Conservation (phyloP, 306 rosid species). For the Quercus cerris region DNA sequence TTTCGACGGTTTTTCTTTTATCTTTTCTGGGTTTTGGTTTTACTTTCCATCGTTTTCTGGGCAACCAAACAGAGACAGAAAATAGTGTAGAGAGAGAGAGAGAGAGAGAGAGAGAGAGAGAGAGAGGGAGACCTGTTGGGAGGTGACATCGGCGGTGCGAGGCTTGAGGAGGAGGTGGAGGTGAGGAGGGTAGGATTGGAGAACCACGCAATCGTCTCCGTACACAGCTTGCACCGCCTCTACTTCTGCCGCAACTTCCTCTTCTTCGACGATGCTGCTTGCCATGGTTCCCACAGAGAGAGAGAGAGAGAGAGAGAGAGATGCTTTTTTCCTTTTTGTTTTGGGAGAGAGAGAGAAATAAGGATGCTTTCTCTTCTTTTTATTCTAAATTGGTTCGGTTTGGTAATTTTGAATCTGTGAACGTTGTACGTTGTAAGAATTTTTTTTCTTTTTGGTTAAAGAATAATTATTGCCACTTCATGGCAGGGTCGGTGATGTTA, state of each 20-base stretch:
- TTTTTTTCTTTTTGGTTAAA: too few relatives aligned
- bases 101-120: too few relatives aligned
- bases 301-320: not conserved
- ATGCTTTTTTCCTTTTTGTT: not conserved
- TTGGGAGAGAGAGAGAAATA: not conserved
- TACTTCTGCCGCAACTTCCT: slow-evolving; percentile 53
- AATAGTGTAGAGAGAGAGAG: too few relatives aligned
- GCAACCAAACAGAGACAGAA: not conserved
- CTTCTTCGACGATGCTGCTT: slow-evolving; percentile 30
- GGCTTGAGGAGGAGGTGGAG: slow-evolving; percentile 69
- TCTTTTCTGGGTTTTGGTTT: not conserved
- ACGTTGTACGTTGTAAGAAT: too few relatives aligned
- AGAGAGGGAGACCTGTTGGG: slow-evolving; percentile 48
- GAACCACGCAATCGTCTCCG: slow-evolving; percentile 53
- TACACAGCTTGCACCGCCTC: slow-evolving; percentile 77
- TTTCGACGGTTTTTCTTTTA: not conserved
- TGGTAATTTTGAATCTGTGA: too few relatives aligned
- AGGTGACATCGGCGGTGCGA: slow-evolving; percentile 80
- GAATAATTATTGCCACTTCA: too few relatives aligned
- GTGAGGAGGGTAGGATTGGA: slow-evolving; percentile 62
- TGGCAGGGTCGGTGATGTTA: too few relatives aligned
- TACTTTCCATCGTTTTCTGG: not conserved
- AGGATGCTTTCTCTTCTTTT: too few relatives aligned
- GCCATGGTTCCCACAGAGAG: slow-evolving; percentile 13
- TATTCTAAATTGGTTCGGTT: too few relatives aligned